phyloP scores from a whole-genome alignment of 2,329 filamentous ascomycete genomes.

The Ceratocystis alfenasii region DNA sequence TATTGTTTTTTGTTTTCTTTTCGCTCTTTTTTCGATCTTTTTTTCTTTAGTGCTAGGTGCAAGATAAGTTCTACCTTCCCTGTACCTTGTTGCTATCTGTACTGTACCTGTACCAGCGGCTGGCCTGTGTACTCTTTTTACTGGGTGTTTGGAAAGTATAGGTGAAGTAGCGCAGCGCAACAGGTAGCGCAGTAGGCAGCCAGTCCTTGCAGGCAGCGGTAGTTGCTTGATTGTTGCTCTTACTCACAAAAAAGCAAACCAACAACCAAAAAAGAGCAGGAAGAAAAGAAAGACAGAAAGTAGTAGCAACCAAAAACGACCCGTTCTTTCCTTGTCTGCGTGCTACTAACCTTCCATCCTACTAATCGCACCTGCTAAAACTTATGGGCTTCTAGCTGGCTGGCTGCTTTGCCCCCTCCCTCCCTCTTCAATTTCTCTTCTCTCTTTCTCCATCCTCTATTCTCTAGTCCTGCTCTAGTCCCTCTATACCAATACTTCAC shows the following conservation, averaged over 20 bases:
- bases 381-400: no score
- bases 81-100: background rate
- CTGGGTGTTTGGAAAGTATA: background rate
- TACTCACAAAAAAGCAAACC: background rate
- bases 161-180: background rate
- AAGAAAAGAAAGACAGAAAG: background rate
- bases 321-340: constrained; percentile 4
- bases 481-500: background rate
- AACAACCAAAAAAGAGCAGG: background rate
- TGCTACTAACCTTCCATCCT: constrained; percentile 3
- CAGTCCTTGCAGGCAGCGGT: no score
- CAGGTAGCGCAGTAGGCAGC: background rate
- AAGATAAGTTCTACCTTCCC: background rate
- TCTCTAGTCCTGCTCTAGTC: background rate
- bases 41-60: background rate
- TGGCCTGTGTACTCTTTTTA: background rate
- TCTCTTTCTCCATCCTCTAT: background rate
- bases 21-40: background rate
- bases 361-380: no score
- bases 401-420: background rate
- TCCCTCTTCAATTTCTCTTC: constrained; percentile 3
- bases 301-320: background rate
- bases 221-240: background rate
- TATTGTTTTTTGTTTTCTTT: background rate
- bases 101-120: background rate